Evolutionary conservation across 805 yeast species (phyloP).

Genomic region (Lipomyces yamadae): DNA sequence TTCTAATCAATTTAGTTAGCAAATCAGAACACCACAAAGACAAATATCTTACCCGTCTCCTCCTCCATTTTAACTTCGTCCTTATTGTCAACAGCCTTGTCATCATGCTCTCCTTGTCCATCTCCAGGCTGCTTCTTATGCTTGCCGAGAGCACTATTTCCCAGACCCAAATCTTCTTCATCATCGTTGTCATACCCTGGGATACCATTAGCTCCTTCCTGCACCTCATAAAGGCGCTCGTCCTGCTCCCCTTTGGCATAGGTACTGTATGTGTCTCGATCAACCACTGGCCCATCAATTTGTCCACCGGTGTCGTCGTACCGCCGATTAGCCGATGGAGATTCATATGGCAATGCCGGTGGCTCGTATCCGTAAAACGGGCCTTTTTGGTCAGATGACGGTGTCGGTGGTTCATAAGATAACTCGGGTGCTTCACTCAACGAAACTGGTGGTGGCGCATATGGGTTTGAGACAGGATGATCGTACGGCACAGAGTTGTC

Average conservation of each 20-base stretch:
- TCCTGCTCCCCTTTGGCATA: not conserved
- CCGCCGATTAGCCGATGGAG: not conserved
- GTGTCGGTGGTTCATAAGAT: not conserved
- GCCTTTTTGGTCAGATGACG: not conserved
- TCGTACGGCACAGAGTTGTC: constrained; percentile 4
- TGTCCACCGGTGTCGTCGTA: not conserved
- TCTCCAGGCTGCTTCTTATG: constrained; percentile 41
- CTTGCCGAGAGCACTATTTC: constrained; percentile 28
- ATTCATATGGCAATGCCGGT: constrained; percentile 8
- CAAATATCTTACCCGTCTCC: constrained; percentile 39
- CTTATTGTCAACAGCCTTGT: constrained; percentile 41
- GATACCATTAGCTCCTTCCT: not conserved
- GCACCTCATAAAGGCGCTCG: not conserved
- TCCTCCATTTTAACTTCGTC: constrained; percentile 42
- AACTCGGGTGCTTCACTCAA: constrained; percentile 16
- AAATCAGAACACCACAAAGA: constrained; percentile 45
- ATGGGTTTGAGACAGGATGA: constrained; percentile 11
- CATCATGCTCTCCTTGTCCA: constrained; percentile 42
- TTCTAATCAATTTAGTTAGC: constrained; percentile 20
- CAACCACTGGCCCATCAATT: not conserved
- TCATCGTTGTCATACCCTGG: constrained; percentile 15
- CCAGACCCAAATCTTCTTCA: constrained; percentile 39
- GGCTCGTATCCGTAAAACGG: not conserved
- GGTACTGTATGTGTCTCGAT: not conserved
- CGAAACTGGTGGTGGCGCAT: constrained; percentile 23